Conservation (phyloP, 163 green algal genomes). For the Chloroidium sp. region DNA sequence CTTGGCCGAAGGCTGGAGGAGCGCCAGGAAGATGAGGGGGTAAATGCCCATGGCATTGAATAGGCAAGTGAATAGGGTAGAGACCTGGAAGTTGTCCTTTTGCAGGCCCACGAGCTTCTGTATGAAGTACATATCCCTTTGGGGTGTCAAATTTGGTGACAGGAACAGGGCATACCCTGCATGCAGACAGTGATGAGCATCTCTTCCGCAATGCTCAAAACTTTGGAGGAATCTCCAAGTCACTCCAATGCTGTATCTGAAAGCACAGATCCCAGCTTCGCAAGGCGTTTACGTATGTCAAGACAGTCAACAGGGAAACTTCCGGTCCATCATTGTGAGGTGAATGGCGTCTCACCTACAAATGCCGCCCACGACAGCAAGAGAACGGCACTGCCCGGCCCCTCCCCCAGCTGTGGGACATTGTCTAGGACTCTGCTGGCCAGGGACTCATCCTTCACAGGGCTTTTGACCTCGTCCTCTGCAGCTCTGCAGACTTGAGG, state of each 20-base stretch:
- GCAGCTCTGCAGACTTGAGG: background rate
- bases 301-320: too few species aligned
- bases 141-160: slow-evolving; percentile 74
- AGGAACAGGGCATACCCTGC: slow-evolving; percentile 64
- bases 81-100: slow-evolving; percentile 47
- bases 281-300: too few species aligned
- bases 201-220: background rate
- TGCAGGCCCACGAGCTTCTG: slow-evolving; percentile 36
- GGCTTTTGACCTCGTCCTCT: background rate
- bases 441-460: background rate
- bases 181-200: slow-evolving; percentile 3
- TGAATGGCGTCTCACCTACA: background rate
- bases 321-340: too few species aligned
- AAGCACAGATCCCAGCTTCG: too few species aligned
- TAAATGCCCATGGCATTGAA: slow-evolving; percentile 84
- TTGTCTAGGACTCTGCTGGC: background rate
- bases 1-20: slow-evolving; percentile 72
- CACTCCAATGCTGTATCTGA: too few species aligned
- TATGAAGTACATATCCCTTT: slow-evolving; percentile 47
- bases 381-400: background rate
- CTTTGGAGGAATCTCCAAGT: too few species aligned
- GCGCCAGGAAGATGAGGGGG: slow-evolving; percentile 63
- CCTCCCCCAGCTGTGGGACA: background rate
- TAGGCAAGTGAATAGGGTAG: slow-evolving; percentile 58
- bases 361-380: background rate